phyloP scores from a whole-genome alignment of 331 rosid genomes.

The Stylosanthes scabra region DNA sequence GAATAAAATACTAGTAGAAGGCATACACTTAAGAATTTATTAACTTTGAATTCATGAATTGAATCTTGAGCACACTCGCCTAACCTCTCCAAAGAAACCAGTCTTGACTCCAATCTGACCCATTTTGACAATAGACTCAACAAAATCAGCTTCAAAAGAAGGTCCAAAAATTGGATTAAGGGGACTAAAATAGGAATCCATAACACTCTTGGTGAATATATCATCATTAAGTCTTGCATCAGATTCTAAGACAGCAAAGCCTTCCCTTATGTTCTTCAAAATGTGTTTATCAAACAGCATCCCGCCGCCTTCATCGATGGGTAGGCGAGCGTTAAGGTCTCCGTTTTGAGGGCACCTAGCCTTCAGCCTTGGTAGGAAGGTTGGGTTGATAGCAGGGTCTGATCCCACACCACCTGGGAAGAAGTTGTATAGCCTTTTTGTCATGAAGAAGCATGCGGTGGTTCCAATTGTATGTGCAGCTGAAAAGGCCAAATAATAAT shows the following conservation, averaged over 20 bases:
- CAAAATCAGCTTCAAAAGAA: conserved; percentile 71
- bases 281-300: conserved; percentile 59
- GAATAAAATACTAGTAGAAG: not conserved
- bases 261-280: conserved; percentile 64
- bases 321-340: conserved; percentile 51
- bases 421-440: conserved; percentile 71
- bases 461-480: conserved; percentile 96
- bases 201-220: conserved; percentile 44
- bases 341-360: conserved; percentile 69
- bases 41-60: conserved; percentile 24
- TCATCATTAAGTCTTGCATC: conserved; percentile 83
- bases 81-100: conserved; percentile 59
- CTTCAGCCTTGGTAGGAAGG: conserved; percentile 48
- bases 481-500: not conserved
- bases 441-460: conserved; percentile 94
- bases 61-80: conserved; percentile 60
- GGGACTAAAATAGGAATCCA: conserved; percentile 64
- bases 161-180: conserved; percentile 52
- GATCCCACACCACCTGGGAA: conserved; percentile 59
- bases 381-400: conserved; percentile 69
- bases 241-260: conserved; percentile 78
- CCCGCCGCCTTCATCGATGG: conserved; percentile 64
- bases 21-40: not conserved
- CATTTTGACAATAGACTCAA: conserved; percentile 66
- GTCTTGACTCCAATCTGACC: conserved; percentile 83